These are phyloP conservation scores for Vararia minispora DNA, from an alignment of 768 basidiomycete species.

Conservation along the genomic window DNA sequence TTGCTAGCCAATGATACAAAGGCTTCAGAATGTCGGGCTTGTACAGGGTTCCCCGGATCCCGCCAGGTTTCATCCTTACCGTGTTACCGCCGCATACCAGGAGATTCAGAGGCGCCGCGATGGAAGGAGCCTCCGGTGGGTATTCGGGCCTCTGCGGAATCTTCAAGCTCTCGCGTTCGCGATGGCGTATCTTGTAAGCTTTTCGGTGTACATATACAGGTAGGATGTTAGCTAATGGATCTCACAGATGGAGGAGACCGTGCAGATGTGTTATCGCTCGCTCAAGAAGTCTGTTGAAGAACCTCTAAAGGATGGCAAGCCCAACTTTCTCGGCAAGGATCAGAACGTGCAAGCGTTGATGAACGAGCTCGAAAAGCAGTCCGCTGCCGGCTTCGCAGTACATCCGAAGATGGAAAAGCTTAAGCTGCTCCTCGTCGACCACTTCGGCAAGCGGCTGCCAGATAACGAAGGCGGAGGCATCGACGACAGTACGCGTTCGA, in stretches of 20 bases:
- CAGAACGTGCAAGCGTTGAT: conserved; percentile 55
- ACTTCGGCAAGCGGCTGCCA: conserved; percentile 53
- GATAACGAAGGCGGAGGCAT: conserved; percentile 27
- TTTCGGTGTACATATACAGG: too few relatives aligned
- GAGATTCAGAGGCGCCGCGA: conserved; percentile 22
- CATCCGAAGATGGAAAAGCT: conserved; percentile 94
- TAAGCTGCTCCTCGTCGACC: conserved; percentile 59
- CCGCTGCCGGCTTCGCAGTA: conserved; percentile 37
- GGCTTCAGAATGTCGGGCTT: conserved; percentile 26
- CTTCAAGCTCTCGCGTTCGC: conserved; percentile 60
- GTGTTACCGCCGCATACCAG: conserved; percentile 33
- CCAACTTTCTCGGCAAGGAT: conserved; percentile 36
- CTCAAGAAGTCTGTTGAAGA: conserved; percentile 42
- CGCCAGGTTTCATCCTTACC: conserved; percentile 55
- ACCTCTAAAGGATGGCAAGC: conserved; percentile 26
- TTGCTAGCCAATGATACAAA: conserved; percentile 25
- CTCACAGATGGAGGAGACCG: conserved; percentile 69
- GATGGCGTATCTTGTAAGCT: conserved; percentile 77
- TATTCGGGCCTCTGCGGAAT: conserved; percentile 37
- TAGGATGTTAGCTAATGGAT: not conserved
- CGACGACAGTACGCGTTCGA: conserved; percentile 50
- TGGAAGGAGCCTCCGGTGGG: conserved; percentile 31
- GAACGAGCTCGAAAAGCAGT: conserved; percentile 52
- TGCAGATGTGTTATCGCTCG: conserved; percentile 63
- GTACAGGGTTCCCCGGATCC: conserved; percentile 41